Conservation (phyloP, 2,329 filamentous ascomycete genomes). For the Arthrinium phaeospermum region DNA sequence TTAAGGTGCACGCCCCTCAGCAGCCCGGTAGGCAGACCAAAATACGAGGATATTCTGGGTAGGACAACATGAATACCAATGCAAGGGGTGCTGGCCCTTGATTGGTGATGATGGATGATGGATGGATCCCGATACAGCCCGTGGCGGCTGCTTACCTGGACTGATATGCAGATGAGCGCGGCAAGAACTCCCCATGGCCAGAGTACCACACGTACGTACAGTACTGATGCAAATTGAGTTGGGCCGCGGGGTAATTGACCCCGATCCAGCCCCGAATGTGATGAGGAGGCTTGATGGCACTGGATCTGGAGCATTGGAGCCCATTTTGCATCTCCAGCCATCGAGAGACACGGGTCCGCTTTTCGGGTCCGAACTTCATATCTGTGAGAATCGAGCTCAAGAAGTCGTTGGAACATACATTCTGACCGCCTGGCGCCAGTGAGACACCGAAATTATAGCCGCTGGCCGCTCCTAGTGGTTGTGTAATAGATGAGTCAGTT, state of each 20-base stretch:
- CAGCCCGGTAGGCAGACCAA: background rate
- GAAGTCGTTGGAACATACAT: conserved; percentile 15
- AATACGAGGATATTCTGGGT: conserved; percentile 6
- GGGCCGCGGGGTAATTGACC: conserved; percentile 19
- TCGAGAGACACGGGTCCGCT: conserved; percentile 11
- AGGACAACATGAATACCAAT: conserved; percentile 15
- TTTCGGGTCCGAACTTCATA: background rate
- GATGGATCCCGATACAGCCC: conserved; percentile 16
- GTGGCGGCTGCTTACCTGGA: conserved; percentile 13
- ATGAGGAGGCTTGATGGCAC: conserved; percentile 11
- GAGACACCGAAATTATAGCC: background rate
- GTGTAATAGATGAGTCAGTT: background rate
- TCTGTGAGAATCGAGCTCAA: background rate
- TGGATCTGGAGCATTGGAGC: background rate
- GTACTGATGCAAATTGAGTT: conserved; percentile 1
- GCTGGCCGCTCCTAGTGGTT: background rate
- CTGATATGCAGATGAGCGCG: conserved; percentile 12
- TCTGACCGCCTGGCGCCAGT: background rate
- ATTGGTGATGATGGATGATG: conserved; percentile 15
- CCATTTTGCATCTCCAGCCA: background rate
- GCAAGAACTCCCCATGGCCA: background rate
- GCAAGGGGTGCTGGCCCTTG: conserved; percentile 15
- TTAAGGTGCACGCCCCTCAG: background rate
- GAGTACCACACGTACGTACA: background rate
- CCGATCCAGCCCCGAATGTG: conserved; percentile 7